Base-by-base conservation (phyloP, 768 basidiomycete genomes). In the Phlegmacium glaucopus region DNA sequence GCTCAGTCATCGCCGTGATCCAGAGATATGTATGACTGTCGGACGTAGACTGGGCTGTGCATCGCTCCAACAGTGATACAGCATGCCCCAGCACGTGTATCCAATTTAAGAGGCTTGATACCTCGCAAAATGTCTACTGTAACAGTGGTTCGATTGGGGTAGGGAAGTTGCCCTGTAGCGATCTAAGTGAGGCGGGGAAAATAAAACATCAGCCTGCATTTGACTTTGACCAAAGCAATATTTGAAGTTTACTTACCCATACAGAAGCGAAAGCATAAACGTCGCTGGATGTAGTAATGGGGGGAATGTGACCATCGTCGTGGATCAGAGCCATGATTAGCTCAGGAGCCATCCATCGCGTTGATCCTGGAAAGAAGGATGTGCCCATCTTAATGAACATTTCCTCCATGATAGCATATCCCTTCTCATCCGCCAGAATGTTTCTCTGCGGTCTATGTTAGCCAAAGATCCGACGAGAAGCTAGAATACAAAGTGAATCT, bases 251-350 rank as follows among this genome's bases (percentile, higher is more conserved):
- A 81, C 80, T 28, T 39, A 81, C 80, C 71, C 80, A 81, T 35
- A 83, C 73, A n/a, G 75, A 79, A 1, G 69, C 79, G 58, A 79
- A 83, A 2, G 80, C 76, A 47, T 78, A 83, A n/a, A 82, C 77
- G 52, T 83, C 82, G 39, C 75, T 80, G 34, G 60, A 65, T 1
- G 70, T 76, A 12, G 79, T 76, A 46, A 80, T 73, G 0, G 70
- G 68, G 9, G 76, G 76, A 4, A 65, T 55, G 0, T 50, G 44
- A 0, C 62, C 70, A 38, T 71, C 66, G 45, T 82, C 80, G 36
- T 78, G 72, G 5, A 77, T 71, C 30, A 78, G 71, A 0, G 75
- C 71, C 28, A 72, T 55, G 11, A 83, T 65, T 36, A 83, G 58
- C 56, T 83, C 82, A 13, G 82, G 82, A 0, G 82, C 82, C 76